Percentiles rank a stretch among this genome's conserved stretches.
These are phyloP conservation scores for Psilocybe cyanescens DNA, from an alignment of 768 basidiomycete species.

Conservation along the genomic window DNA sequence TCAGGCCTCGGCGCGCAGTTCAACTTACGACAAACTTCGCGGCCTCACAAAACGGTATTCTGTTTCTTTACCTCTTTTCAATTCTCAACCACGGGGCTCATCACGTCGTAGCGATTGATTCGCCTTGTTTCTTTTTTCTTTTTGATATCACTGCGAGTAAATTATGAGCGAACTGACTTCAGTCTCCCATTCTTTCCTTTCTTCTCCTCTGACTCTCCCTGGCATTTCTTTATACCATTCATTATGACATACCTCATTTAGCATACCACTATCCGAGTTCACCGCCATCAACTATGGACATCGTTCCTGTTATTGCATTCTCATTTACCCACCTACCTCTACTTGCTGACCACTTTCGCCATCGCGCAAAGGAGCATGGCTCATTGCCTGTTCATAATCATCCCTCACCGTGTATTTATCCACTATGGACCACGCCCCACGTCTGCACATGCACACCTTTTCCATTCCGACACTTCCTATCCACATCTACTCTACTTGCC, in stretches of 20 bases:
- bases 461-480: neutral
- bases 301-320: neutral
- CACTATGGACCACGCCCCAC: neutral
- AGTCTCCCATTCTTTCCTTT: conserved; percentile 1
- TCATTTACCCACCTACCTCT: neutral
- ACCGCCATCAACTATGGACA: neutral
- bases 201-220: neutral
- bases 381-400: neutral
- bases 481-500: neutral
- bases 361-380: neutral
- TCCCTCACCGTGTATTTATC: neutral
- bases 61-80: conserved; percentile 45
- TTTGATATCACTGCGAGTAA: conserved; percentile 4
- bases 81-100: conserved; percentile 14
- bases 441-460: neutral
- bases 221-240: neutral
- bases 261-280: neutral
- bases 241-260: conserved; percentile 4
- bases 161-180: neutral
- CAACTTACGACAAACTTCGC: conserved; percentile 43
- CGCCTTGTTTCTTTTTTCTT: conserved; percentile 5
- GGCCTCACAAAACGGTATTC: conserved; percentile 55
- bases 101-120: conserved; percentile 20
- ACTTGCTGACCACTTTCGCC: neutral
- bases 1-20: conserved; percentile 14